These are phyloP conservation scores for Corylus americana DNA, from an alignment of 306 rosid species.

Conservation along the genomic window DNA sequence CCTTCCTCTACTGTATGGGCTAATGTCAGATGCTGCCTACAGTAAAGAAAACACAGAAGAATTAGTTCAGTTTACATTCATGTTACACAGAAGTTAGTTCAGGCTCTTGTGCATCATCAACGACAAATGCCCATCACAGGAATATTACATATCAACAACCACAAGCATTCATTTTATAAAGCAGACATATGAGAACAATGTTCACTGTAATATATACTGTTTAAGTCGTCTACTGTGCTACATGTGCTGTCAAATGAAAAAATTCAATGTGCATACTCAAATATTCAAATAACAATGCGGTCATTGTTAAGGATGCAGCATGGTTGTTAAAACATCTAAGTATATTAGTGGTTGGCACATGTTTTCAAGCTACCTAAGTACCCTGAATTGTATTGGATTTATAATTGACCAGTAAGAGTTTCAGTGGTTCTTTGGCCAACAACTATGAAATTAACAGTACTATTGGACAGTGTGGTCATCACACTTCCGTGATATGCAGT, in stretches of 20 bases:
- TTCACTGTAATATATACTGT: not conserved
- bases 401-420: slow-evolving; percentile 10
- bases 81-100: slow-evolving; percentile 9
- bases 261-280: not conserved
- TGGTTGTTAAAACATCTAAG: not conserved
- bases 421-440: slow-evolving; percentile 13
- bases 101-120: slow-evolving; percentile 21
- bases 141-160: slow-evolving; percentile 14
- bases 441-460: slow-evolving; percentile 12
- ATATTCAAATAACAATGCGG: not conserved
- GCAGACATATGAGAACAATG: not conserved
- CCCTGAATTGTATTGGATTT: slow-evolving; percentile 4
- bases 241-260: not conserved
- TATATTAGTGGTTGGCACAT: not conserved
- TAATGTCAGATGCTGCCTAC: slow-evolving; percentile 83
- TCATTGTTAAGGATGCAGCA: slow-evolving; percentile 17
- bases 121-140: slow-evolving; percentile 16
- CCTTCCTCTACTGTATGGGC: slow-evolving; percentile 82
- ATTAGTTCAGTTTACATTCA: slow-evolving; percentile 29
- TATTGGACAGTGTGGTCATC: not conserved
- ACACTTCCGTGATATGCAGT: not conserved
- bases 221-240: not conserved
- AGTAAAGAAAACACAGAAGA: slow-evolving; percentile 27
- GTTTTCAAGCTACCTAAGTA: not conserved
- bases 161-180: slow-evolving; percentile 5